A percentile compares a stretch with the other conserved stretches of the same genome.
Conservation (phyloP, 1,139 yeast genomes). For the Lodderomyces orthopsilosis region DNA sequence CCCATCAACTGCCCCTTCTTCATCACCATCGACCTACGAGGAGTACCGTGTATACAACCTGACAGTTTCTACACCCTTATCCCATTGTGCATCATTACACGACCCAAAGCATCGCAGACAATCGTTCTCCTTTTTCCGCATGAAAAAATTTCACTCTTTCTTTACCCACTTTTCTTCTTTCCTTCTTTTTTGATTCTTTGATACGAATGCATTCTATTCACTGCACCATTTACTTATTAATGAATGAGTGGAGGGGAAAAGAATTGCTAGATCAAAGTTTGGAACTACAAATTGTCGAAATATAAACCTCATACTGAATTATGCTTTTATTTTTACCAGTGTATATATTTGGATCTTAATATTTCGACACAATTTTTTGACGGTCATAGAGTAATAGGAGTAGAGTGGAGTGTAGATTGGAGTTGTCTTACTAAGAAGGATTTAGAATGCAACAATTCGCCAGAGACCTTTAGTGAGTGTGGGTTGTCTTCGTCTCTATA, state of each 20-base stretch:
- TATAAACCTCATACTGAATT: slow-evolving; percentile 39
- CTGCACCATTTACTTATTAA: slow-evolving; percentile 47
- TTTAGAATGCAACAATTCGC: too few species aligned
- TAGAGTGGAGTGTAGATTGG: too few species aligned
- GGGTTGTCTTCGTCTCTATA: too few species aligned
- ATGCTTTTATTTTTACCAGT: slow-evolving; percentile 16
- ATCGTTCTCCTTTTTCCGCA: too few species aligned
- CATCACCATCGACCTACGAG: too few species aligned
- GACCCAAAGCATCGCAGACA: too few species aligned
- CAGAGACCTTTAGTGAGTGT: too few species aligned
- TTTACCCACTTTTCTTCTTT: slow-evolving; percentile 6
- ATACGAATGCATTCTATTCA: slow-evolving; percentile 61
- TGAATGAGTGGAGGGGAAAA: slow-evolving; percentile 53
- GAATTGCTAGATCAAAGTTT: slow-evolving; percentile 31
- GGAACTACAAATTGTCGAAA: slow-evolving; percentile 25
- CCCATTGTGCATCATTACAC: background rate
- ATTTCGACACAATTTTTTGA: slow-evolving; percentile 31
- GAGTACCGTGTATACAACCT: too few species aligned
- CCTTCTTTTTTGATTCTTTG: slow-evolving; percentile 24
- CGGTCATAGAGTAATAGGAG: too few species aligned
- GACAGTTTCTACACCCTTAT: too few species aligned
- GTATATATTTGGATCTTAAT: slow-evolving; percentile 34
- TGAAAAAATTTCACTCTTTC: slow-evolving; percentile 1
- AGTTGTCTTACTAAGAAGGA: too few species aligned
- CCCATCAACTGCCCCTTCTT: background rate